Evolutionary conservation across 306 rosid genomes (phyloP).

Genomic region (Pueraria montana): DNA sequence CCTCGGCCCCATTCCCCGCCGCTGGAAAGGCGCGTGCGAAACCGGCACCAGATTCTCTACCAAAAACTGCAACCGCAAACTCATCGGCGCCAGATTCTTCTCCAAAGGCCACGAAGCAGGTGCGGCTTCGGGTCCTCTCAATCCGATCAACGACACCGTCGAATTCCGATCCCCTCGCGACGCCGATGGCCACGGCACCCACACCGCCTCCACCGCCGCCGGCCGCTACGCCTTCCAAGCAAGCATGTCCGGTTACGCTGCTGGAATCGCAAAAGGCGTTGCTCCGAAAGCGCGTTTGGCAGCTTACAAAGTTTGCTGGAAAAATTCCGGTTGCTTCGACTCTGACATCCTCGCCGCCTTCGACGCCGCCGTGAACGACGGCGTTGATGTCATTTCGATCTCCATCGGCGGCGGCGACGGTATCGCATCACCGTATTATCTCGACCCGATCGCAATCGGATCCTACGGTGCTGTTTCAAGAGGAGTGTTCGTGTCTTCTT

Average conservation of each 20-base stretch:
- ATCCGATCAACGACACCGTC: constrained; percentile 70
- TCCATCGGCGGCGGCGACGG: constrained; percentile 94
- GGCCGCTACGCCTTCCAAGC: constrained; percentile 82
- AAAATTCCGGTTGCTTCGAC: constrained; percentile 81
- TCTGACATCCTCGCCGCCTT: constrained; percentile 88
- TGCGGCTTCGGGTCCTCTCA: constrained; percentile 58
- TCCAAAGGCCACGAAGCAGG: constrained; percentile 85
- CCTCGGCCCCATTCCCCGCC: constrained; percentile 76
- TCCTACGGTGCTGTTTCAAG: constrained; percentile 80
- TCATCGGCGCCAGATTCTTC: constrained; percentile 85
- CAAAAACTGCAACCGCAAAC: constrained; percentile 70
- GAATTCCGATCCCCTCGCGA: constrained; percentile 91
- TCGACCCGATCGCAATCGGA: constrained; percentile 92
- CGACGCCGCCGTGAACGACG: constrained; percentile 80
- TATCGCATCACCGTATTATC: constrained; percentile 76
- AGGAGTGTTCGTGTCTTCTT: constrained; percentile 83
- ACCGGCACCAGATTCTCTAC: constrained; percentile 67
- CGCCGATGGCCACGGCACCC: constrained; percentile 96
- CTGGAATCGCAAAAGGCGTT: constrained; percentile 86
- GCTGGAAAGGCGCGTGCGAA: constrained; percentile 88
- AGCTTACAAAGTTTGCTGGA: constrained; percentile 92
- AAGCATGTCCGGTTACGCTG: constrained; percentile 82
- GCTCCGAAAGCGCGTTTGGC: constrained; percentile 93
- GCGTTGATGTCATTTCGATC: constrained; percentile 84
- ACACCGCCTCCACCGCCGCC: constrained; percentile 90